phyloP scores from a whole-genome alignment of 176 grass and related monocot species.

The Eleusine coracana region DNA sequence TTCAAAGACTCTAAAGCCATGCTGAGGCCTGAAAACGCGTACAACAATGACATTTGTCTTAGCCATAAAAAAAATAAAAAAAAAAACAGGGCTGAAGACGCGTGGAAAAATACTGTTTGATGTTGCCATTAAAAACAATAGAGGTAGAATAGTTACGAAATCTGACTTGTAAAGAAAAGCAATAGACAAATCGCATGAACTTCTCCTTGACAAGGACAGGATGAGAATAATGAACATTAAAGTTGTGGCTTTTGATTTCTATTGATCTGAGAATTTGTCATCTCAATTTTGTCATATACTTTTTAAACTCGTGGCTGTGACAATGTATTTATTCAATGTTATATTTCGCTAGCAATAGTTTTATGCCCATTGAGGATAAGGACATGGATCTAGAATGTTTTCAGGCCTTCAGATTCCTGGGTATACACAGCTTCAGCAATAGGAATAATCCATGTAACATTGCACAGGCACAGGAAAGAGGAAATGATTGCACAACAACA shows the following conservation, averaged over 20 bases:
- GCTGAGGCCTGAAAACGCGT: conserved; percentile 73
- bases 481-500: background rate
- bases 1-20: conserved; percentile 81
- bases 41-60: conserved; percentile 1
- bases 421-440: background rate
- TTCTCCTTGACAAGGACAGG: background rate
- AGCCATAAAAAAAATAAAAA: background rate
- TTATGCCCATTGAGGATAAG: background rate
- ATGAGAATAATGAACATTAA: conserved; percentile 12
- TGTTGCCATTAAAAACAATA: conserved; percentile 1
- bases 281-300: conserved; percentile 27
- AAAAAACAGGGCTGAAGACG: background rate
- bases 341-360: background rate
- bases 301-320: background rate
- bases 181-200: conserved; percentile 12
- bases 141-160: background rate
- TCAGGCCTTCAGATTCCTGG: background rate
- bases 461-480: background rate
- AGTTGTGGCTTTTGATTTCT: conserved; percentile 1
- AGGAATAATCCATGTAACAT: background rate
- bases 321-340: background rate
- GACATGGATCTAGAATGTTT: conserved; percentile 20
- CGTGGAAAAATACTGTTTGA: background rate
- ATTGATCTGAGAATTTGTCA: conserved; percentile 1
- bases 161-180: background rate